Conservation (phyloP, 768 basidiomycete species). For the Lactarius pseudohatsudake region DNA sequence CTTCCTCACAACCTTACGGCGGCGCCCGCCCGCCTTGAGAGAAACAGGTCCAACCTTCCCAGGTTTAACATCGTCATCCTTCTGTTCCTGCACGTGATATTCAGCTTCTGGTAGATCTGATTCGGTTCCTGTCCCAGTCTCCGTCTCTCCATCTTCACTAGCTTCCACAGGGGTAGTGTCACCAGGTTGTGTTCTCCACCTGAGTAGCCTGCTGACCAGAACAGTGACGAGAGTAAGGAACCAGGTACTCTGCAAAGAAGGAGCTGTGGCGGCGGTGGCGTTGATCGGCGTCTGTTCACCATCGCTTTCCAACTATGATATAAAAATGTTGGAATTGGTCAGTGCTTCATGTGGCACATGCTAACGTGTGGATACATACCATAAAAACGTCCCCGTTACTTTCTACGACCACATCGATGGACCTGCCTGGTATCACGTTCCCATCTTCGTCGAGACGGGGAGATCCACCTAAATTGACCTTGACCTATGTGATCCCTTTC, state of each 20-base stretch:
- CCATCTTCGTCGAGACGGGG: constrained; percentile 57
- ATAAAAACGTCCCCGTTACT: constrained; percentile 66
- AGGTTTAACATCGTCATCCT: constrained; percentile 31
- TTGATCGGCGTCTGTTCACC: constrained; percentile 50
- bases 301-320: constrained; percentile 55
- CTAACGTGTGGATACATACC: constrained; percentile 46
- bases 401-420: constrained; percentile 81
- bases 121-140: constrained; percentile 49
- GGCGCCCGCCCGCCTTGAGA: constrained; percentile 59
- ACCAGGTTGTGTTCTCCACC: constrained; percentile 21
- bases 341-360: constrained; percentile 13
- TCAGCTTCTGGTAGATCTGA: constrained; percentile 41
- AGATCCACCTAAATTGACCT: constrained; percentile 61
- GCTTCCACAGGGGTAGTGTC: constrained; percentile 24
- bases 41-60: constrained; percentile 40
- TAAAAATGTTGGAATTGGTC: constrained; percentile 33
- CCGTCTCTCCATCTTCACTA: constrained; percentile 44
- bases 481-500: constrained; percentile 49
- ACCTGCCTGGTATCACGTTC: constrained; percentile 47
- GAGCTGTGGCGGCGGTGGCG: constrained; percentile 49
- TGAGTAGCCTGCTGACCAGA: constrained; percentile 31
- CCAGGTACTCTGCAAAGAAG: constrained; percentile 71
- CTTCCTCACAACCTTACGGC: constrained; percentile 57
- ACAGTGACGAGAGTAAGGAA: constrained; percentile 50
- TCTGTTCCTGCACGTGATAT: constrained; percentile 38